Conservation (phyloP, 2,329 filamentous ascomycete species). For the Colletotrichum higginsianum region DNA sequence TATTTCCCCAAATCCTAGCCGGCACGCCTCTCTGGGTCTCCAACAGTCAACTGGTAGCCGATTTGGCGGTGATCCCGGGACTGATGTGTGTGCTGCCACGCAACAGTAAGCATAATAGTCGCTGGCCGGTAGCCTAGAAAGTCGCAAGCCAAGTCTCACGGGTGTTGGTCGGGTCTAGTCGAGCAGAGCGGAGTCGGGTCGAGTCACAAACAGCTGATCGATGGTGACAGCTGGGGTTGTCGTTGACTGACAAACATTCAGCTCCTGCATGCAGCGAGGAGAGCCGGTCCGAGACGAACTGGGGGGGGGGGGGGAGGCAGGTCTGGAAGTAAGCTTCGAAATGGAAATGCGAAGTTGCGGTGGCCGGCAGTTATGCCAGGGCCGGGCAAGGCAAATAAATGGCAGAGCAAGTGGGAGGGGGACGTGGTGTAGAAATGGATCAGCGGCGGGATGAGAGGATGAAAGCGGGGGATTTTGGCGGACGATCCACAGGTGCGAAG, state of each 20-base stretch:
- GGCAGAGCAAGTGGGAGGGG: slow-evolving; percentile 25
- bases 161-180: not conserved
- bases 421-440: slow-evolving; percentile 24
- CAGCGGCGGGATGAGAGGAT: slow-evolving; percentile 39
- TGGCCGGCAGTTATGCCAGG: slow-evolving; percentile 29
- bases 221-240: slow-evolving; percentile 5
- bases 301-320: slow-evolving; percentile 18
- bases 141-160: slow-evolving; percentile 25
- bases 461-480: slow-evolving; percentile 42
- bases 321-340: slow-evolving; percentile 2
- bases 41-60: not conserved
- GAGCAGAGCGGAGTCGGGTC: too few species aligned
- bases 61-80: slow-evolving; percentile 16
- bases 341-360: slow-evolving; percentile 25
- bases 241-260: slow-evolving; percentile 9
- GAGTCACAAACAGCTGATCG: slow-evolving; percentile 16
- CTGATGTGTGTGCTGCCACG: slow-evolving; percentile 31
- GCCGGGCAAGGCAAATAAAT: slow-evolving; percentile 22
- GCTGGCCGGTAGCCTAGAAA: slow-evolving; percentile 14
- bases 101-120: slow-evolving; percentile 37
- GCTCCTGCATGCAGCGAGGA: slow-evolving; percentile 7
- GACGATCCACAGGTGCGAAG: slow-evolving; percentile 40
- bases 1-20: slow-evolving; percentile 27
- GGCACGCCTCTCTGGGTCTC: slow-evolving; percentile 20
- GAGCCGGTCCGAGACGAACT: slow-evolving; percentile 7